phyloP scores from a whole-genome alignment of 164 flowering plant species.

The Liriodendron chinense region DNA sequence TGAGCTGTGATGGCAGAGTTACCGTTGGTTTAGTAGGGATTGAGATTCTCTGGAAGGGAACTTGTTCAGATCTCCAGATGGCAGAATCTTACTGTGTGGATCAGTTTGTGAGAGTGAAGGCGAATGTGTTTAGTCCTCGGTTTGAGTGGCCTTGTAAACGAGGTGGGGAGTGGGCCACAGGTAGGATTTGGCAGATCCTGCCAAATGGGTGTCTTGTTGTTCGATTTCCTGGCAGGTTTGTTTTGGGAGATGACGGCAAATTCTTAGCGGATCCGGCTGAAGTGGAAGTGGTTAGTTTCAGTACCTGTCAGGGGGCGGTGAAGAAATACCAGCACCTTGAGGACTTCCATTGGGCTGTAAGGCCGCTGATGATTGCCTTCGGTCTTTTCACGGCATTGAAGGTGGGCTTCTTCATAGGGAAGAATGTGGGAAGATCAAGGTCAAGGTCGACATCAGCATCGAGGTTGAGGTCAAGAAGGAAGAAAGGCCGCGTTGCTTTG shows the following conservation, averaged over 20 bases:
- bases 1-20: constrained; percentile 60
- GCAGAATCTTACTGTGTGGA: constrained; percentile 72
- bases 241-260: constrained; percentile 33
- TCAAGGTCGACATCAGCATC: constrained; percentile 11
- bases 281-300: constrained; percentile 71
- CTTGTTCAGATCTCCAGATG: constrained; percentile 66
- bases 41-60: constrained; percentile 78
- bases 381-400: constrained; percentile 80
- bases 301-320: constrained; percentile 46
- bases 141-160: constrained; percentile 78
- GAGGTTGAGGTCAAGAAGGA: constrained; percentile 25
- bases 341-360: constrained; percentile 92
- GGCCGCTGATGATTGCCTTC: constrained; percentile 72
- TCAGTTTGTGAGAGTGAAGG: constrained; percentile 76
- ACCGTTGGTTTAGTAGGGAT: constrained; percentile 67
- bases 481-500: constrained; percentile 22
- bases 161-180: constrained; percentile 69
- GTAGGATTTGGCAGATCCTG: constrained; percentile 51
- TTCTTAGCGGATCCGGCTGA: constrained; percentile 89
- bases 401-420: constrained; percentile 57
- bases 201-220: constrained; percentile 72
- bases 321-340: constrained; percentile 89
- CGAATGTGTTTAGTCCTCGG: constrained; percentile 58
- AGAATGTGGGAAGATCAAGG: constrained; percentile 42
- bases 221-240: constrained; percentile 65